Base-by-base conservation (phyloP, 768 basidiomycete genomes). In the Tulasnella sp. region DNA sequence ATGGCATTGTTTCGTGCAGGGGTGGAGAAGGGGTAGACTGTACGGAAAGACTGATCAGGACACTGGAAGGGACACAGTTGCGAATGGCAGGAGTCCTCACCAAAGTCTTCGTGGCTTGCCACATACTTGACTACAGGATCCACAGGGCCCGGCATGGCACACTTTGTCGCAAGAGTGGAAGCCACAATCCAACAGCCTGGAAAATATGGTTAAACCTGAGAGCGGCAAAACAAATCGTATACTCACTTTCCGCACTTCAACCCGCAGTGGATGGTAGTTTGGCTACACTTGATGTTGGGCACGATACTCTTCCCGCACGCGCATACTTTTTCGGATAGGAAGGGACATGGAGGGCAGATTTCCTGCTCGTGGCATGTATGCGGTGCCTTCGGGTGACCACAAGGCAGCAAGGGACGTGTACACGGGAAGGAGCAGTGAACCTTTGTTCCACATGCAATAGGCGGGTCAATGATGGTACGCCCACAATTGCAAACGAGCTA, bases 251-350 rank as follows among this genome's bases (percentile, higher is more conserved):
- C 93, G 84, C 98, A 99, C 2, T 88, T 85, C 36, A 87, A 89
- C 10, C 97, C 98, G 83, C 98, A 99, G 0, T 90, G 92, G 8
- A 99, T 92, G 83, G 91, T 93, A 83, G 94, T 93, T 83, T 93
- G 90, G 58, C 58, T 1, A 84, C 98, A 99, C 46, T 90, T 87
- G 16, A 77, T 27, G n/a, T 98, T 95, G 71, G 88, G 89, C 4
- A 99, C 88, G 48, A 85, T 85, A 83, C 91, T 93, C 88, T 97
- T 96, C 36, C 95, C 94, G 84, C 98, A 99, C 0, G 94, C 94
- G 84, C 98, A 99, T 9, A 83, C 82, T 84, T 96, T 96, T 38
- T 86, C 87, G 0, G 93, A 92, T 68, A 99, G 86, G 84, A 91
- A 92, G 1, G 93, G 91, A 82, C 98, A 99, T 0, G 96, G 94